Evolutionary conservation across 805 yeast genomes (phyloP), one percentile per base, ranked within the genome.

Genomic region (Cyberlindnera nakhonratchasimensis): DNA sequence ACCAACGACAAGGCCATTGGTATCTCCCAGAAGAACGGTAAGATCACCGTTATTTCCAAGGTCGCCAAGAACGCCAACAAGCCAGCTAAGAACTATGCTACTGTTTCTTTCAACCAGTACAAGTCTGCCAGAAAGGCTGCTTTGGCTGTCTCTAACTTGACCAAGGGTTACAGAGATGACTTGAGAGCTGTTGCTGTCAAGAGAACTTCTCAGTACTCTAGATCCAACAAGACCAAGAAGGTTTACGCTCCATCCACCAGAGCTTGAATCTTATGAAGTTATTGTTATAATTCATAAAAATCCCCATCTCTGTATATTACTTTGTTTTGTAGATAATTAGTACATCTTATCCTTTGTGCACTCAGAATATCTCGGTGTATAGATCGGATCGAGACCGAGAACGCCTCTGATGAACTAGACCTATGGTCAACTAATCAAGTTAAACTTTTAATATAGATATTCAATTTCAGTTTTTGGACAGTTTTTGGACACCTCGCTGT

Each of bases 1-100:
- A 71, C 63, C 54, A 71, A 70, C 68, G 62, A 63, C 58, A 71
- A 70, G 66, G 77, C 79, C 47, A 50, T 71, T 46, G 75, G 75
- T 60, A 66, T 72, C 53, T 51, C 64, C 50, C 57, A 53, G 58
- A 52, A 61, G 51, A 54, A 58, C 46, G 74, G 71, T 48, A 52
- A 63, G 55, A 62, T 73, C 55, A 60, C 63, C 48, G 60, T 71
- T 42, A 46, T 63, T 49, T 57, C 75, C 60, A 72, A 72, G 69
- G 59, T 56, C 52, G 61, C 64, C 55, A 68, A 71, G 62, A 58
- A 66, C 64, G 61, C 68, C 57, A 69, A 66, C 73, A 66, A 70
- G 63, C 77, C 77, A 59, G 59, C 68, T 52, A 65, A 69, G 64
- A 43, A 64, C 43, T 59, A 68, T 45, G 50, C 60, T 52, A 49